Evolutionary conservation across 2,329 filamentous ascomycete genomes (phyloP).

Genomic region (Penicillium sp.): DNA sequence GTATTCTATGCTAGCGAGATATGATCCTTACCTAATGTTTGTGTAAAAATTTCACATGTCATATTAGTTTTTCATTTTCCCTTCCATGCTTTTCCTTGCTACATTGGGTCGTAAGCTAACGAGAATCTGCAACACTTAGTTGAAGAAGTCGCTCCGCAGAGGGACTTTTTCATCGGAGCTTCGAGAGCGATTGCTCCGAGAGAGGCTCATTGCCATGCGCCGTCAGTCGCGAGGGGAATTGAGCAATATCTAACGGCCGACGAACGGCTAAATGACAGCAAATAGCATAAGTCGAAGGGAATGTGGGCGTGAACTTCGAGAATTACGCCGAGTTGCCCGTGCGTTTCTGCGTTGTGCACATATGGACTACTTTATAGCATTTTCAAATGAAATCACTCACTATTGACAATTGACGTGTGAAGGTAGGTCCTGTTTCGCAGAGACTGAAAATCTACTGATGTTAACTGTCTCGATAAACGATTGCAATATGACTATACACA

Average conservation of each 20-base stretch:
- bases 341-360: not conserved
- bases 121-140: not conserved
- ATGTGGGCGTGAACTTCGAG: not conserved
- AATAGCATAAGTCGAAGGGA: not conserved
- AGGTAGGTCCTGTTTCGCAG: no score
- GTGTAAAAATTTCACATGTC: not conserved
- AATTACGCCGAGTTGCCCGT: not conserved
- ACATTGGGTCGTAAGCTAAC: not conserved
- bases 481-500: no score
- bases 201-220: slow-evolving; percentile 39
- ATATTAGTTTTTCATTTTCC: not conserved
- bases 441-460: no score
- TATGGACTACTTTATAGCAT: not conserved
- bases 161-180: slow-evolving; percentile 36
- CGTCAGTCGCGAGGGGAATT: slow-evolving; percentile 26
- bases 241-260: slow-evolving; percentile 18
- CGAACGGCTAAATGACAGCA: not conserved
- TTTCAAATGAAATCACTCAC: not conserved
- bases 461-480: no score
- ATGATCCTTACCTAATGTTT: slow-evolving; percentile 10
- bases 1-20: not conserved
- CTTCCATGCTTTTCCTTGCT: not conserved
- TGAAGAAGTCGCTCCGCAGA: slow-evolving; percentile 12
- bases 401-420: no score
- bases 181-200: slow-evolving; percentile 39